Base-by-base conservation (phyloP, 176 grass and related monocot species). In the Musa troglodytarum region DNA sequence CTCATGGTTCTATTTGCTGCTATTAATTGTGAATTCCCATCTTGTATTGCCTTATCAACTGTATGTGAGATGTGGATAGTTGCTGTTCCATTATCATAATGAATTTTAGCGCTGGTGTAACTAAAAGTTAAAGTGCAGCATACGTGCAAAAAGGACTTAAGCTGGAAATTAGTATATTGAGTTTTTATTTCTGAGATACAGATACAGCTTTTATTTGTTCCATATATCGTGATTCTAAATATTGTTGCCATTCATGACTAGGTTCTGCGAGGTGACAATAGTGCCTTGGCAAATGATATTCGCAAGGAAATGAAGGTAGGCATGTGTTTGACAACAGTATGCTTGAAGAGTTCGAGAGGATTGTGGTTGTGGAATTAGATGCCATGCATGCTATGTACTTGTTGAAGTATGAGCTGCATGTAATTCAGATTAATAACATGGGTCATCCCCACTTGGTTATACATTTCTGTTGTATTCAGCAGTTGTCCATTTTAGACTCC, bases 241-340 rank as follows among this genome's bases (percentile, higher is more conserved):
- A 8, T 70, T 50, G 8, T 51, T 70, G 11, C 68, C 20, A 49
- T 50, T 76, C 76, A 5, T 79, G 34, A 75, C 65, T 78, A 98
- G 94, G 94, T 98, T 66, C 68, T 98, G 29, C 85, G 90, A 89
- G 94, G 85, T 23, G 94, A 98, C 85, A 98, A 98, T 86, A 91
- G 90, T 76, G 88, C 90, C 63, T 83, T 98, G 82, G 94, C 94
- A 63, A 91, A 86, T 77, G 94, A 98, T 52, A 98, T 98, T 78
- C 94, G 90, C 49, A 98, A 98, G 82, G 94, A 98, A 91, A 93
- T 98, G 90, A 98, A 93, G 86, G 86, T 89, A 82, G 70, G 14
- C 19, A 53, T 52, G 20, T 15, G 25, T 65, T 69, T 67, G 16
- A 14, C 49, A 49, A 24, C 13, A 65, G 68, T 68, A 61, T 71